Evolutionary conservation across 208 protist species (phyloP).

Genomic region (Strigomonas oncopelti): DNA sequence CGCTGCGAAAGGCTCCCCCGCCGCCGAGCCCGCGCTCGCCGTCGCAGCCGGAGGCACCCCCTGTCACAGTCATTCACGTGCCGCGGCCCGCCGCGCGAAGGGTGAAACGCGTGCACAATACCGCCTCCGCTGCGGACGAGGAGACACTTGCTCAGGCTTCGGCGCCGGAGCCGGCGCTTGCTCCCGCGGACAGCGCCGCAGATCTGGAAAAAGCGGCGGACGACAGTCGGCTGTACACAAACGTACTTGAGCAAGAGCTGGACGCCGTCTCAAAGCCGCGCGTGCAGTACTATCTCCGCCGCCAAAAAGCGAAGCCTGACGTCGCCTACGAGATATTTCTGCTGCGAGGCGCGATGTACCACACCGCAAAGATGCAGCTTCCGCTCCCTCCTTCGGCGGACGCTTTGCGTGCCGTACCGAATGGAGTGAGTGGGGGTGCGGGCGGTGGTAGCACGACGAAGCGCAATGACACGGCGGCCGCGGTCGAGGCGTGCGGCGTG

Average conservation of each 20-base stretch:
- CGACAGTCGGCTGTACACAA: constrained; percentile 16
- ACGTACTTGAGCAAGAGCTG: constrained; percentile 46
- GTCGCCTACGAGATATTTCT: constrained; percentile 7
- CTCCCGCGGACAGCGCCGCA: background rate
- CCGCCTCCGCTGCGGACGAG: background rate
- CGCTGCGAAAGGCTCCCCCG: constrained; percentile 32
- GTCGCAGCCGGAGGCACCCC: background rate
- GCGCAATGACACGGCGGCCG: too few species aligned
- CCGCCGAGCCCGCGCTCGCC: constrained; percentile 21
- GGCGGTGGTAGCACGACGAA: too few species aligned
- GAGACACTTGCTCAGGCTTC: background rate
- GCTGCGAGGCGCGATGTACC: constrained; percentile 41
- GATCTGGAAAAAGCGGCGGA: constrained; percentile 1
- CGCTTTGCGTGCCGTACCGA: background rate
- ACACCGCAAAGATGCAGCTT: constrained; percentile 30
- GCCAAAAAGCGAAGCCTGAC: constrained; percentile 19
- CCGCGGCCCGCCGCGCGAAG: too few species aligned
- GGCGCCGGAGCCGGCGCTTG: background rate
- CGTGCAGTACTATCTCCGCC: constrained; percentile 82
- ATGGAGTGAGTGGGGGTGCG: too few species aligned
- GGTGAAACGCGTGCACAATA: too few species aligned
- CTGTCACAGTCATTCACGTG: background rate
- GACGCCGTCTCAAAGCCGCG: constrained; percentile 61
- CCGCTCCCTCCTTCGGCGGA: too few species aligned
- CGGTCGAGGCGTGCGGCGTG: constrained; percentile 34